Percentiles rank a stretch among this genome's conserved stretches.
Evolutionary conservation across 352 stramenopile genomes (phyloP).

Genomic region (Globisporangium cystogenes): DNA sequence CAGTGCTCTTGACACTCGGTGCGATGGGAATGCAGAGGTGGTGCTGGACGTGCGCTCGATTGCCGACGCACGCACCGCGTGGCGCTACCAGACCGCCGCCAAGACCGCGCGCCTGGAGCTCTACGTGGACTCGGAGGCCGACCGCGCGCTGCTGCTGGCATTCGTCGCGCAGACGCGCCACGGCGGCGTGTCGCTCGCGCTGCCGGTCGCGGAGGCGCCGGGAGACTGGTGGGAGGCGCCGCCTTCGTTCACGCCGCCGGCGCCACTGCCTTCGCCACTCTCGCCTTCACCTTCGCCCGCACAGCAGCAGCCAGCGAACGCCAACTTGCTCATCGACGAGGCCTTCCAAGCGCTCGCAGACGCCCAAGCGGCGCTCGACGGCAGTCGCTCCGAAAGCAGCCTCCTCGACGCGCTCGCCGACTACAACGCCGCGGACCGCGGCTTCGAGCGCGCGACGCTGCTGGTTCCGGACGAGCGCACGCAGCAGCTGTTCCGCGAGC

Average conservation of each 20-base stretch:
- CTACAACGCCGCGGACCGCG: slow-evolving; percentile 26
- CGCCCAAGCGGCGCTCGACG: slow-evolving; percentile 17
- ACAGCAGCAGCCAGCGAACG: slow-evolving; percentile 1
- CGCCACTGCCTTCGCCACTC: neutral
- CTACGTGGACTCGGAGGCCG: slow-evolving; percentile 28
- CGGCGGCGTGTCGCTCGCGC: neutral
- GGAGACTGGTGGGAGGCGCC: slow-evolving; percentile 1
- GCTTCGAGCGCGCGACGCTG: slow-evolving; percentile 27
- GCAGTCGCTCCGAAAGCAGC: neutral
- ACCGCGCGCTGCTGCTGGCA: slow-evolving; percentile 18
- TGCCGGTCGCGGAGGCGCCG: slow-evolving; percentile 1
- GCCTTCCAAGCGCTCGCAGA: slow-evolving; percentile 32
- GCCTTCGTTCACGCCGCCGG: neutral
- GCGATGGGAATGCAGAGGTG: slow-evolving; percentile 9
- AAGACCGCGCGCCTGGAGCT: slow-evolving; percentile 27
- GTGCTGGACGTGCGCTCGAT: slow-evolving; percentile 34
- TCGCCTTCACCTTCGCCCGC: neutral
- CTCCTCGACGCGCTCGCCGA: slow-evolving; percentile 15
- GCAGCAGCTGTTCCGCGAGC: slow-evolving; percentile 21
- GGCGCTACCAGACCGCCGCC: slow-evolving; percentile 39
- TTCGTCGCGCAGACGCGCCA: slow-evolving; percentile 1
- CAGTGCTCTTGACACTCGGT: neutral
- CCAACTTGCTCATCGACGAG: slow-evolving; percentile 25
- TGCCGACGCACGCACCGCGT: slow-evolving; percentile 27
- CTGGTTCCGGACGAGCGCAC: slow-evolving; percentile 34